Evolutionary conservation across 352 stramenopile species (phyloP).

Genomic region (Globisporangium parvum): DNA sequence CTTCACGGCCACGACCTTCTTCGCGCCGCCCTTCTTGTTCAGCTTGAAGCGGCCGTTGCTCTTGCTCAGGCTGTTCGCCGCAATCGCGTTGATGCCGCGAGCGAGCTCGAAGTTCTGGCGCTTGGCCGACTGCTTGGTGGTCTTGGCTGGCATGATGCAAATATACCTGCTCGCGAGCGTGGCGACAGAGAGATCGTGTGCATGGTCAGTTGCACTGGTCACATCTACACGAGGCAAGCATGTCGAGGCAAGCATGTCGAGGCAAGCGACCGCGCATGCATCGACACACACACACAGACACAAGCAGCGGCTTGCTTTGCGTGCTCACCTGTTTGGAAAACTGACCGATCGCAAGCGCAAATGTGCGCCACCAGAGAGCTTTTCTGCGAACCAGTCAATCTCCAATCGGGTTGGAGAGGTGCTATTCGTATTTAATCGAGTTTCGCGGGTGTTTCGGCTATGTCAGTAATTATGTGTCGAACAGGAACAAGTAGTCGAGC

Average conservation of each 20-base stretch:
- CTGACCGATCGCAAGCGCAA: conserved; percentile 3
- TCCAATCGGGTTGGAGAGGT: not conserved
- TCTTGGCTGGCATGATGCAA: conserved; percentile 38
- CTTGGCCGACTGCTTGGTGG: conserved; percentile 23
- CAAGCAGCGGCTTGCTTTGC: not conserved
- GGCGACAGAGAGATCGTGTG: not conserved
- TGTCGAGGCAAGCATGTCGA: conserved; percentile 1
- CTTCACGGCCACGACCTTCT: conserved; percentile 59
- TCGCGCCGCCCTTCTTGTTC: conserved; percentile 50
- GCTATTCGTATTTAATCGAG: not conserved
- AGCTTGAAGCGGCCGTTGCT: conserved; percentile 57
- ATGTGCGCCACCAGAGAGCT: not conserved
- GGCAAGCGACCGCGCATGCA: too few species aligned
- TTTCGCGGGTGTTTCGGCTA: too few species aligned
- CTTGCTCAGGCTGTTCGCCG: conserved; percentile 50
- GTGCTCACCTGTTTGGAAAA: conserved; percentile 66
- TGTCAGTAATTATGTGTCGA: too few species aligned
- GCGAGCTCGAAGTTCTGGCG: conserved; percentile 67
- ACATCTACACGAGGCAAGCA: not conserved
- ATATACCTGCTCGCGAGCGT: conserved; percentile 32
- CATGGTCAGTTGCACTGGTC: not conserved
- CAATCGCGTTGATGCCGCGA: conserved; percentile 77
- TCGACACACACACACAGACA: not conserved
- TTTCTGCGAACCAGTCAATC: not conserved
- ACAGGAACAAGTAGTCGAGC: too few species aligned